Conservation (phyloP, 257 asterid species). For the Solanum pimpinellifolium region DNA sequence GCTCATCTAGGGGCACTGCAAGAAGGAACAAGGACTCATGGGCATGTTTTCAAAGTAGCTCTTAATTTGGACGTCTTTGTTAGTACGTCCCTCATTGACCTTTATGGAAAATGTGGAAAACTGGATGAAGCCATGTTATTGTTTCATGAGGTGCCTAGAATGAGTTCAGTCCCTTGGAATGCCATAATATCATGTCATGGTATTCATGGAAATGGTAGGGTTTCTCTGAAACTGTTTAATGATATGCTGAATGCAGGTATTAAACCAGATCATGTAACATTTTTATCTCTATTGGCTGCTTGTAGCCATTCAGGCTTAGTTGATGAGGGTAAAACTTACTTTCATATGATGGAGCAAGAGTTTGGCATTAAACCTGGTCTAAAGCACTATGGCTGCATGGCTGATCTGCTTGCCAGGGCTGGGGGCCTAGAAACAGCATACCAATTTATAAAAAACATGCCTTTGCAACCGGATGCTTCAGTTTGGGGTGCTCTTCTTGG, state of each 20-base stretch:
- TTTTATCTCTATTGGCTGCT: conserved; percentile 50
- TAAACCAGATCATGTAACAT: conserved; percentile 67
- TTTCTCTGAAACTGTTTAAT: conserved; percentile 38
- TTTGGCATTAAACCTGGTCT: conserved; percentile 45
- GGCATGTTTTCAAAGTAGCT: conserved; percentile 39
- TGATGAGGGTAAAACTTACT: conserved; percentile 47
- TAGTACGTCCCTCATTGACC: conserved; percentile 61
- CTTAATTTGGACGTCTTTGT: conserved; percentile 47
- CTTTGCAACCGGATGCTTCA: conserved; percentile 42
- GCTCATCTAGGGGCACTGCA: conserved; percentile 69
- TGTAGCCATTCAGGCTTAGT: conserved; percentile 79
- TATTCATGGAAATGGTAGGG: conserved; percentile 61
- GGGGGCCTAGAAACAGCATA: conserved; percentile 46
- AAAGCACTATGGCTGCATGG: conserved; percentile 67
- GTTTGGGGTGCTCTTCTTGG: conserved; percentile 74
- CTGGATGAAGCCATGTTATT: conserved; percentile 45
- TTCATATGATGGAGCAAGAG: conserved; percentile 44
- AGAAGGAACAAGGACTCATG: conserved; percentile 60
- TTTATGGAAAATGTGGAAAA: conserved; percentile 78
- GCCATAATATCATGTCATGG: conserved; percentile 66
- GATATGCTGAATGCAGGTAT: conserved; percentile 51
- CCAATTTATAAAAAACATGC: conserved; percentile 36
- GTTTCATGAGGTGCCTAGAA: conserved; percentile 37
- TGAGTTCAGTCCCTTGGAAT: conserved; percentile 51
- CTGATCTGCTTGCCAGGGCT: conserved; percentile 68